Percentiles rank a stretch among this genome's conserved stretches.
Conservation (phyloP, 768 basidiomycete species). For the Suillus weaverae region DNA sequence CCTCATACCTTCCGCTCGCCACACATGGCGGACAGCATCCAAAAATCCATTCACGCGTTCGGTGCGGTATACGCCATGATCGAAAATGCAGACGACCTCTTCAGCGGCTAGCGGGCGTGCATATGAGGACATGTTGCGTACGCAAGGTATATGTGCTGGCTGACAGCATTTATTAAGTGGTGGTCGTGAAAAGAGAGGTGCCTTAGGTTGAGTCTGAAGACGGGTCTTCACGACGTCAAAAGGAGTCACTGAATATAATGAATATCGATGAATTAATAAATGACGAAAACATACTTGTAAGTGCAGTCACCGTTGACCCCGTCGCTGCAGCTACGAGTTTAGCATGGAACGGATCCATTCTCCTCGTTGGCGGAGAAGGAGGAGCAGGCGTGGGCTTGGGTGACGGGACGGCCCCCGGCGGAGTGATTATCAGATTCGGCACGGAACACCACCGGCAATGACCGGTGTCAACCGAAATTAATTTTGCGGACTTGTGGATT, state of each 20-base stretch:
- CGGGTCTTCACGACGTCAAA: conserved; percentile 98
- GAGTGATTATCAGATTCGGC: not conserved
- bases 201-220: conserved; percentile 85
- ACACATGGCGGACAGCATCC: conserved; percentile 80
- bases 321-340: conserved; percentile 79
- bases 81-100: conserved; percentile 78
- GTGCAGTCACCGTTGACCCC: conserved; percentile 77
- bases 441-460: conserved; percentile 23
- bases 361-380: conserved; percentile 1
- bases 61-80: conserved; percentile 64
- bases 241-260: conserved; percentile 83
- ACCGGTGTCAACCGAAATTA: conserved; percentile 20
- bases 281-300: conserved; percentile 60
- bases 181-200: conserved; percentile 52
- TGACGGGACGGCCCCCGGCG: not conserved
- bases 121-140: conserved; percentile 77
- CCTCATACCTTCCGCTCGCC: conserved; percentile 74
- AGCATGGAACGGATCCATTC: conserved; percentile 74
- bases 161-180: conserved; percentile 70
- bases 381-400: not conserved
- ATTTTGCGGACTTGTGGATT: conserved; percentile 7
- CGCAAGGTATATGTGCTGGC: conserved; percentile 51
- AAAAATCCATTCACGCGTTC: conserved; percentile 83
- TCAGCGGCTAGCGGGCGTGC: conserved; percentile 56
- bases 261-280: not conserved